Percentiles rank a stretch among this genome's conserved stretches.
phyloP scores from a whole-genome alignment of 371 early-diverging fungal genomes.

The Mucor plumbeus region DNA sequence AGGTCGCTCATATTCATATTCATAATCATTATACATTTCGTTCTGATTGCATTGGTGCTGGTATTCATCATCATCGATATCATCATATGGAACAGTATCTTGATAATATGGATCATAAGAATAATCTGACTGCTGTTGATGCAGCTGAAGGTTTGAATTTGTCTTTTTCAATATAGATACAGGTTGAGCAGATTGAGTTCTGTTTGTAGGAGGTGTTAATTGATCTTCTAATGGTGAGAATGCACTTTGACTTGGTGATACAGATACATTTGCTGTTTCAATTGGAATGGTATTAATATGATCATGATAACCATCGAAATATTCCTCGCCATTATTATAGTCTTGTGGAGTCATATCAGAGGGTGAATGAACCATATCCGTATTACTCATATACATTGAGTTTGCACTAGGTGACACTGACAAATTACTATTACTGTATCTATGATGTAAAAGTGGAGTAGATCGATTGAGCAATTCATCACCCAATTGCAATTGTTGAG shows the following conservation, averaged over 20 bases:
- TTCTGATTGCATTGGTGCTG: not conserved
- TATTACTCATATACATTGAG: not conserved
- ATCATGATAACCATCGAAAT: not conserved
- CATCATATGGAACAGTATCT: not conserved
- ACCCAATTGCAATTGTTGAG: slow-evolving; percentile 21
- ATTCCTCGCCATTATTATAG: not conserved
- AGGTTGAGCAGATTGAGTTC: slow-evolving; percentile 9
- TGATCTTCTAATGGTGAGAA: not conserved
- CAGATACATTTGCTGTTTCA: not conserved
- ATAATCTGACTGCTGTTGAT: not conserved
- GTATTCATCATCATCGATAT: slow-evolving; percentile 11
- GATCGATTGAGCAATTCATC: slow-evolving; percentile 19
- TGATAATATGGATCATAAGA: slow-evolving; percentile 2
- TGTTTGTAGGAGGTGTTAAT: not conserved
- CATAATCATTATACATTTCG: not conserved
- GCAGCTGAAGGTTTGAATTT: not conserved
- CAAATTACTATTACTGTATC: slow-evolving; percentile 8
- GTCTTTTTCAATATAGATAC: slow-evolving; percentile 29
- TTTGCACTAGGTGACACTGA: slow-evolving; percentile 13
- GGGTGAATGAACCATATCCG: slow-evolving; percentile 1
- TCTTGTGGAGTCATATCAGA: not conserved
- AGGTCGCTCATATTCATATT: not conserved
- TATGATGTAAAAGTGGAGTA: slow-evolving; percentile 12
- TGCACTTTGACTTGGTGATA: not conserved
- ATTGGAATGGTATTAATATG: not conserved